These are phyloP conservation scores for Microcyclospora tardicrescens DNA, from an alignment of 2,329 filamentous ascomycete genomes.

Conservation along the genomic window DNA sequence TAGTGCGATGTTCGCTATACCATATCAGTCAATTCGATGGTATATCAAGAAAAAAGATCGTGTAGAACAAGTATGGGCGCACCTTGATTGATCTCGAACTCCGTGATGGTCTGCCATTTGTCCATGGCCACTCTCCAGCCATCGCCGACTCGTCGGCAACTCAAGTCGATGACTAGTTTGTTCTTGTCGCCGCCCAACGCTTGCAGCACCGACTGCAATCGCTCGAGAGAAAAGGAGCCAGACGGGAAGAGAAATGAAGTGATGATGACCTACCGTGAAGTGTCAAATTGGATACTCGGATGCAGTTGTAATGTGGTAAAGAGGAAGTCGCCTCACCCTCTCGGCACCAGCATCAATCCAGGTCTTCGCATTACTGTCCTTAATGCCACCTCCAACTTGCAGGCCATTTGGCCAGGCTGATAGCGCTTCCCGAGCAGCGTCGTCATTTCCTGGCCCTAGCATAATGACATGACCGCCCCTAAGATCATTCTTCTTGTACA, in stretches of 20 bases:
- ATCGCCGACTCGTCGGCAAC: conserved; percentile 63
- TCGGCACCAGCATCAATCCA: conserved; percentile 85
- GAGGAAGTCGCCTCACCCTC: conserved; percentile 48
- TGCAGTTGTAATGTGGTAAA: not conserved
- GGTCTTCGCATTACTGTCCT: conserved; percentile 63
- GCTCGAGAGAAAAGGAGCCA: conserved; percentile 64
- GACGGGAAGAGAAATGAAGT: conserved; percentile 88
- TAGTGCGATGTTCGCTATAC: conserved; percentile 61
- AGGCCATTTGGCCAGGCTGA: conserved; percentile 64
- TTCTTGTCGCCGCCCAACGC: conserved; percentile 60
- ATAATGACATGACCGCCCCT: conserved; percentile 88
- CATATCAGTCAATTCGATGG: conserved; percentile 3
- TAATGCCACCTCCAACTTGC: conserved; percentile 92
- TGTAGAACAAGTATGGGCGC: conserved; percentile 9
- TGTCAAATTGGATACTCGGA: conserved; percentile 2
- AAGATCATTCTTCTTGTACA: conserved; percentile 66
- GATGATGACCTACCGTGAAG: conserved; percentile 67
- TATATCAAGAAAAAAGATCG: not conserved
- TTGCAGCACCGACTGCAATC: conserved; percentile 60
- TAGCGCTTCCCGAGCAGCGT: conserved; percentile 65
- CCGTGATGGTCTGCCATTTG: conserved; percentile 96
- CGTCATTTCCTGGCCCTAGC: conserved; percentile 78
- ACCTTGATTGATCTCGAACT: conserved; percentile 89
- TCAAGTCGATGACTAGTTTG: conserved; percentile 88
- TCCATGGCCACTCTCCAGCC: conserved; percentile 98